Evolutionary conservation across 768 basidiomycete species (phyloP), one percentile per base, ranked within the genome.

Genomic region (Atractiella rhizophila): DNA sequence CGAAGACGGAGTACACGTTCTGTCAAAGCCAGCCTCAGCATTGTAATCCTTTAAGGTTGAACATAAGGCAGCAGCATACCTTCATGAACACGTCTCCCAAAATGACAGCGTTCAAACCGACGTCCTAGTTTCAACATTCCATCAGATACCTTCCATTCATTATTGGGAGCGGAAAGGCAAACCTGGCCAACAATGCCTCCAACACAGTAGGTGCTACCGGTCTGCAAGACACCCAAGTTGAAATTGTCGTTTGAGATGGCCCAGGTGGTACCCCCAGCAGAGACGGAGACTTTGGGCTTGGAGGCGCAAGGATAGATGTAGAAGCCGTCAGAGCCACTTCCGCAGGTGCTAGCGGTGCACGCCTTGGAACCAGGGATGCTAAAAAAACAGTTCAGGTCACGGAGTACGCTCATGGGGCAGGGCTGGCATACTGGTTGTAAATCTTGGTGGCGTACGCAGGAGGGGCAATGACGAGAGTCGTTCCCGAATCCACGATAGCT

Each of bases 241-340:
- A 61, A 52, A 34, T 53, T 56, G 5, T 49, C 53, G 15, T 58
- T 26, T 5, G 57, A 53, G 45, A 68, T 56, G 59, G 64, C 46
- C 54, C 68, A 72, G 0, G 48, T 28, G 21, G 58, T 60, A 7
- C 61, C 61, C 30, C 66, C 66, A 48, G 71, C 68, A 0, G 62
- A 57, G 42, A 75, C 51, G 0, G 64, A 60, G 19, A 73, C 59
- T 20, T 53, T 58, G 40, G 57, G 46, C 4, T 42, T 33, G 4
- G 23, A 16, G 4, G 30, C 28, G 24, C 56, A 59, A 7, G 58
- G 57, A 49, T 48, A 59, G 31, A 51, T 51, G 51, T 58, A 61
- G 51, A 59, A 61, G 8, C 57, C n/a, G n/a, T n/a, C n/a, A n/a
- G n/a, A n/a, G n/a, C n/a, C 56, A 45, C 48, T 58, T 16, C 57